Evolutionary conservation across 768 basidiomycete genomes (phyloP).

Genomic region (Mycena filopes): DNA sequence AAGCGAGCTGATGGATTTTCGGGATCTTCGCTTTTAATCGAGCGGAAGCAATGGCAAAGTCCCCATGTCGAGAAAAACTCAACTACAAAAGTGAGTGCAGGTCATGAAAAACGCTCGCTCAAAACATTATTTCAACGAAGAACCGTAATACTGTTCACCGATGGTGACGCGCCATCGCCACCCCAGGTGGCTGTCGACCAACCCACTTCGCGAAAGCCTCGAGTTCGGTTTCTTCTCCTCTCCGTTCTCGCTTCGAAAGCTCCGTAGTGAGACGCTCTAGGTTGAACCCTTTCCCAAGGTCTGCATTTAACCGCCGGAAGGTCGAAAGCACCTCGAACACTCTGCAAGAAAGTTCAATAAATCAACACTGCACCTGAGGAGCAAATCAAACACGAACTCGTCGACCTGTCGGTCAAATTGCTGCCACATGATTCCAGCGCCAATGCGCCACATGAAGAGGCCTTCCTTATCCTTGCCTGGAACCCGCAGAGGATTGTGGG

Average conservation of each 20-base stretch:
- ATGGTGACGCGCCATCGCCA: too few species aligned
- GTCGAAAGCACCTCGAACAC: constrained; percentile 9
- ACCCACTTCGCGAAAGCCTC: constrained; percentile 4
- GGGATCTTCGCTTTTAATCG: background rate
- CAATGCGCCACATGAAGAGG: constrained; percentile 12
- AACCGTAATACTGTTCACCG: too few species aligned
- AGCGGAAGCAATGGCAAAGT: too few species aligned
- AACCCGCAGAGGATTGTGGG: background rate
- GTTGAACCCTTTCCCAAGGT: background rate
- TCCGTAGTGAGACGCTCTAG: background rate
- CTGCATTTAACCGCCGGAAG: background rate
- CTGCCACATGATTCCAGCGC: constrained; percentile 8
- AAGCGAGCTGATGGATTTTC: constrained; percentile 21
- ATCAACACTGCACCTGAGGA: background rate
- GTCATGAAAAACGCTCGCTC: too few species aligned
- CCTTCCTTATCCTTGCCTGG: background rate
- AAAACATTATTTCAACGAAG: too few species aligned
- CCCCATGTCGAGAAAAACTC: too few species aligned
- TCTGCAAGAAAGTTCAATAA: background rate
- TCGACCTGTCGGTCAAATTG: constrained; percentile 14
- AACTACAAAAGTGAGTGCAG: too few species aligned
- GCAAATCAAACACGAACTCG: background rate
- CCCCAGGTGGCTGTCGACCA: background rate
- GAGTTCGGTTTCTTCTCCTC: constrained; percentile 4
- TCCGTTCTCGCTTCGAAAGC: background rate